Base-by-base conservation (phyloP, 2,329 filamentous ascomycete species). In the Laburnicola sp. region DNA sequence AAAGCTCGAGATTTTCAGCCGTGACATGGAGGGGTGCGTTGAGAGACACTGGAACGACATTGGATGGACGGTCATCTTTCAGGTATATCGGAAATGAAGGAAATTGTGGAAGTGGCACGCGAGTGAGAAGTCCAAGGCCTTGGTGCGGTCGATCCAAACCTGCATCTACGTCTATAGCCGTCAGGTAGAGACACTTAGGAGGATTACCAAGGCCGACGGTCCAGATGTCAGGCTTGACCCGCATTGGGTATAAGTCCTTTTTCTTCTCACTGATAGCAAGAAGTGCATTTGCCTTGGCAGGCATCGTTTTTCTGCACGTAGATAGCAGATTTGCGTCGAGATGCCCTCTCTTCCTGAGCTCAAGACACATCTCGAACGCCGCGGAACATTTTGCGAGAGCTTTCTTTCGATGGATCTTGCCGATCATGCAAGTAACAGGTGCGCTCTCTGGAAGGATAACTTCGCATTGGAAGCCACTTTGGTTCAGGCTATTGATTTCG, bases 381-480 rank as follows among this genome's bases (percentile, higher is more conserved):
- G 92, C 93, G 0, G 92, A 90, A 58, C 89, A 90, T 70, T 94
- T 95, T 3, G 94, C 93, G 16, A 87, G 75, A 27, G 85, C 80
- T 71, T 96, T 97, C 50, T 81, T 89, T 6, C 77, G 69, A 48
- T 86, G 83, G 0, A 83, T 75, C 6, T 75, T 77, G 4, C 94
- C 93, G 9, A 79, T 78, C 4, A 83, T 79, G 27, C 83, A 85
- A 48, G 80, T 82, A 31, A 97, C 76, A 0, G 90, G 91, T 0
- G 91, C 88, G 22, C 79, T 80, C 9, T 86, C 82, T 0, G 94
- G 93, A 23, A 99, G 76, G 8, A 90, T 80, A 1, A 96, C 84
- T 63, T 96, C 90, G 57, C 89, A 91, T 36, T 86, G 70, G 7
- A 63, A 69, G 6, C 62, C 64, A 31, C 43, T 49, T 8, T 52